Evolutionary conservation across 73 alveolate genomes (phyloP), one percentile per base, ranked within the genome.

Genomic region (Blepharisma stoltei): DNA sequence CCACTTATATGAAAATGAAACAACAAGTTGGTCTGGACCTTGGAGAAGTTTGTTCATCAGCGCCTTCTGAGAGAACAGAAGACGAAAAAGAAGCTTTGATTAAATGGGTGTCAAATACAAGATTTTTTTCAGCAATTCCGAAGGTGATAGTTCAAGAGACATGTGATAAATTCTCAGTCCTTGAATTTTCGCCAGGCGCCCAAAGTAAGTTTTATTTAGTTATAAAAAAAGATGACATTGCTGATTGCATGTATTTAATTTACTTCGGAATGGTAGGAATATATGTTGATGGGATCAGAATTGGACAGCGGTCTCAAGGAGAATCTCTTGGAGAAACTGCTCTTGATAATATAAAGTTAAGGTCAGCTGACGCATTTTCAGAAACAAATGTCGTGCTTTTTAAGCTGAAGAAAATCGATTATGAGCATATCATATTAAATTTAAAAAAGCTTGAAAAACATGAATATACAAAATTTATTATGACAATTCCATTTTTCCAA

Each of bases 241-340:
- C 27, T 11, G 66, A 52, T 52, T 52, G 66, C 23, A 52, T 52
- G 66, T 52, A 52, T 52, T 52, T 52, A 20, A 52, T 52, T 14
- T 52, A 52, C 23, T 20, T 14, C n/a, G 66, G 66, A 14, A 20
- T 14, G 23, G 66, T 52, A 1, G 66, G 66, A 52, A 52, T 52
- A 14, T 52, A 52, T 52, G 66, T 52, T 52, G 23, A 52, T 52
- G 66, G 66, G 4, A 20, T 20, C 23, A 52, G 23, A 52, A 52
- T 52, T 20, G 66, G 66, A 14, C n/a, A 14, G 4, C n/a, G 66
- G 23, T 52, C 27, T 52, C 27, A 52, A 52, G 66, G 66, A 52
- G 66, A 52, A 52, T 11, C 23, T 52, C 66, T 52, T 14, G 66
- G 66, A 52, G 66, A 52, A 52, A 20, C 66, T 14, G 66, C 66